These are phyloP conservation scores for Nicotiana paniculata DNA, from an alignment of 257 asterid species.

Conservation along the genomic window DNA sequence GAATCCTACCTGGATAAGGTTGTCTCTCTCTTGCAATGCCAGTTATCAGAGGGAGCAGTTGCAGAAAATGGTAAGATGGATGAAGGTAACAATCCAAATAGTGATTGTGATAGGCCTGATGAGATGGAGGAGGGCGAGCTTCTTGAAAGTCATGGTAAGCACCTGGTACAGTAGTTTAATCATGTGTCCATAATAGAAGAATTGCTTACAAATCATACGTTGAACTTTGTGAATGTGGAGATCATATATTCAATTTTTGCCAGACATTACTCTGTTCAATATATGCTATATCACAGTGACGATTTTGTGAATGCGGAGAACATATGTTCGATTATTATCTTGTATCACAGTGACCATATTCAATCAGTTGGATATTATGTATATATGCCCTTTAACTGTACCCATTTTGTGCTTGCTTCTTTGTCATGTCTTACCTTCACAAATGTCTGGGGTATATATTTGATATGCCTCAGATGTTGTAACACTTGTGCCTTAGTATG, in stretches of 20 bases:
- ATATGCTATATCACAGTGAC: too few species aligned
- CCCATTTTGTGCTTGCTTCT: neutral
- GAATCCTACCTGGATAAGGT: constrained; percentile 80
- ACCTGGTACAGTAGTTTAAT: neutral
- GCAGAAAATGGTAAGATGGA: constrained; percentile 39
- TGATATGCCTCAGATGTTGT: neutral
- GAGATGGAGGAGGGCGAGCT: constrained; percentile 99
- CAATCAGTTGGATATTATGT: neutral
- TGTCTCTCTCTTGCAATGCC: constrained; percentile 86
- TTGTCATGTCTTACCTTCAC: neutral
- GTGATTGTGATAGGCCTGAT: constrained; percentile 34
- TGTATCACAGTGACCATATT: neutral
- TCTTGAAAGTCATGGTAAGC: constrained; percentile 65
- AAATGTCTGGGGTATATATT: neutral
- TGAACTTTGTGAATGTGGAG: neutral
- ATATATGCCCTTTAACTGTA: neutral
- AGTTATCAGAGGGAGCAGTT: constrained; percentile 85
- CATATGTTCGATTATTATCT: neutral
- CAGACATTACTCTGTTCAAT: neutral
- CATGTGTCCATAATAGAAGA: neutral
- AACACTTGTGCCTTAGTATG: neutral
- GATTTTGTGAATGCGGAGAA: neutral
- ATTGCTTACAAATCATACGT: neutral
- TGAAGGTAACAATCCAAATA: constrained; percentile 24
- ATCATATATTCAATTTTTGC: neutral